A percentile compares a stretch with the other conserved stretches of the same genome.
These are phyloP conservation scores for Laetiporus sulphureus DNA, from an alignment of 1,284 basidiomycete genomes.

Conservation along the genomic window DNA sequence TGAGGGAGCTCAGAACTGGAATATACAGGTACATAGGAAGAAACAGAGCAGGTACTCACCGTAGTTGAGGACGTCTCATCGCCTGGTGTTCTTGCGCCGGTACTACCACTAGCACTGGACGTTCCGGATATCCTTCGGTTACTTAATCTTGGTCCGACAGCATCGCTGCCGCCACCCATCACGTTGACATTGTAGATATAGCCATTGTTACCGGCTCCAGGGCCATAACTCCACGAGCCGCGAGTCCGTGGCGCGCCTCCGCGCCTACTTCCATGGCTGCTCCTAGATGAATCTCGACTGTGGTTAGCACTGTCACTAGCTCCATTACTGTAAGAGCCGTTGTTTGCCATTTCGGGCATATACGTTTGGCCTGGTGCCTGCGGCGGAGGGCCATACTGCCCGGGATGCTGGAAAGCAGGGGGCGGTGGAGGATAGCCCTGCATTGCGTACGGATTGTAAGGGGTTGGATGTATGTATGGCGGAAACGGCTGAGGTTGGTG, in stretches of 20 bases:
- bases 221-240: conserved; percentile 61
- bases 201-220: conserved; percentile 46
- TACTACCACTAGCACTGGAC: conserved; percentile 44
- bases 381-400: conserved; percentile 23
- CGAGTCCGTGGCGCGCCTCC: conserved; percentile 41
- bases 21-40: conserved; percentile 8
- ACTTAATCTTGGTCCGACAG: conserved; percentile 59
- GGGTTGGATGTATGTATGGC: conserved; percentile 30
- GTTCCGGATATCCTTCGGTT: conserved; percentile 36
- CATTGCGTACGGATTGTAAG: conserved; percentile 38
- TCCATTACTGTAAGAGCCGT: conserved; percentile 10
- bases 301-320: conserved; percentile 21
- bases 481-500: conserved; percentile 30
- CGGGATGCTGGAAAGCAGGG: conserved; percentile 18
- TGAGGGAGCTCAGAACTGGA: too few relatives aligned
- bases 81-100: conserved; percentile 53
- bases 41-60: conserved; percentile 40
- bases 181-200: conserved; percentile 32
- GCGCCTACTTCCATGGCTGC: conserved; percentile 26
- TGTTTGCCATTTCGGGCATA: conserved; percentile 18
- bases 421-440: conserved; percentile 39
- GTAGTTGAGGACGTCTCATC: conserved; percentile 71
- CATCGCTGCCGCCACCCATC: conserved; percentile 40
- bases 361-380: conserved; percentile 16
- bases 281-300: conserved; percentile 28